Evolutionary conservation across 768 basidiomycete species (phyloP), one percentile per base, ranked within the genome.

Genomic region (Leccinum uliginosum): DNA sequence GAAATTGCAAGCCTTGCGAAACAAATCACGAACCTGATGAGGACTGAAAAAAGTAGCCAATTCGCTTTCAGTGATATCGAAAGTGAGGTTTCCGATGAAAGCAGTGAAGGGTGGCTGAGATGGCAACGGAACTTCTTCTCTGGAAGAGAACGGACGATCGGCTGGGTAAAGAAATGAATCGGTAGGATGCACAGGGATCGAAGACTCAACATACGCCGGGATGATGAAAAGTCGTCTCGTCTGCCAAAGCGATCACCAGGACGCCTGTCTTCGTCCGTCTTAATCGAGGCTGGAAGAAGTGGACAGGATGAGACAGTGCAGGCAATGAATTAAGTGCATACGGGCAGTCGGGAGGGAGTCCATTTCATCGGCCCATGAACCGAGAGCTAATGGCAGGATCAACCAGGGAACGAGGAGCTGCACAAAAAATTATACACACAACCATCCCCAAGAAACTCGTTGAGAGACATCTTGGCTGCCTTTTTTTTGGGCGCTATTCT

Each of bases 331-430:
- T 43, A 53, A 24, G 51, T 38, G 80, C 94, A 77, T 77, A 98
- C 96, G 96, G 68, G 93, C 95, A 65, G 84, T 89, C 26, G 96
- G 96, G 59, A 98, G 81, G 29, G 81, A 65, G 62, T 97, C 95
- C 92, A 98, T 94, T 74, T 98, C 97, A 71, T 98, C 97, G 7
- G 97, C 97, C 97, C 97, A 99, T 69, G 92, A 95, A 67, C 93
- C 96, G 52, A 91, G 76, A 53, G 85, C 92, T 93, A 57, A 14
- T 56, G 14, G 50, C 51, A 52, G 55, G 50, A 59, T 62, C 50
- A 66, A 53, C 59, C 48, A 58, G 24, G 43, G 58, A 62, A 46
- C 23, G 46, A 43, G 10, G 45, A 48, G 29, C 29, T 51, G 29
- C 54, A 58, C 54, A 53, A 66, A 65, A 65, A 40, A 56, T 54